Conservation (phyloP, 805 yeast species). For the Candida hispaniensis region DNA sequence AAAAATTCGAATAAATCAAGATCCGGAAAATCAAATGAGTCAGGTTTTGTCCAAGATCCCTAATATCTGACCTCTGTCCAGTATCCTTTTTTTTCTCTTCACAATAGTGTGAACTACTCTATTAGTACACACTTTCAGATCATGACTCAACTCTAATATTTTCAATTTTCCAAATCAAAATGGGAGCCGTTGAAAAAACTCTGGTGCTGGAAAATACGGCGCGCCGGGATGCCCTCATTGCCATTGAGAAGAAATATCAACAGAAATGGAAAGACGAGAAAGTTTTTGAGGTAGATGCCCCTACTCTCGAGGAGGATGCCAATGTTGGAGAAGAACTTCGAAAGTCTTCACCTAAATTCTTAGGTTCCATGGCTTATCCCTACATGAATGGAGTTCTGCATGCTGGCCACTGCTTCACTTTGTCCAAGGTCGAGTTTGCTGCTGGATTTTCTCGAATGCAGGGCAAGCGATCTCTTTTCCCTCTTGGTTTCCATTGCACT, state of each 20-base stretch:
- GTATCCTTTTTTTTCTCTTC: no score
- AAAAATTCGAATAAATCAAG: no score
- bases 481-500: slow-evolving; percentile 97
- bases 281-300: slow-evolving; percentile 81
- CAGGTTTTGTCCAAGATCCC: no score
- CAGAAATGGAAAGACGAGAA: slow-evolving; percentile 78
- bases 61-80: no score
- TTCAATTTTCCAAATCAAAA: no score
- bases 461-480: slow-evolving; percentile 86
- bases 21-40: no score
- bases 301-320: slow-evolving; percentile 56
- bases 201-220: no score
- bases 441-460: slow-evolving; percentile 90
- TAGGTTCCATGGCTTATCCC: slow-evolving; percentile 95
- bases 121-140: no score
- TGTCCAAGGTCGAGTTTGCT: slow-evolving; percentile 86
- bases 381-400: slow-evolving; percentile 98
- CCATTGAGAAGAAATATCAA: slow-evolving; percentile 81
- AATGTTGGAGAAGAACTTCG: slow-evolving; percentile 62
- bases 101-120: no score
- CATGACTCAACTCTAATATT: no score
- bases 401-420: slow-evolving; percentile 94
- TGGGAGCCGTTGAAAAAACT: no score
- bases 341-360: slow-evolving; percentile 70
- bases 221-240: slow-evolving; percentile 89